Evolutionary conservation across 2,329 filamentous ascomycete species (phyloP), one percentile per base, ranked within the genome.

Genomic region (Oidium heveae): DNA sequence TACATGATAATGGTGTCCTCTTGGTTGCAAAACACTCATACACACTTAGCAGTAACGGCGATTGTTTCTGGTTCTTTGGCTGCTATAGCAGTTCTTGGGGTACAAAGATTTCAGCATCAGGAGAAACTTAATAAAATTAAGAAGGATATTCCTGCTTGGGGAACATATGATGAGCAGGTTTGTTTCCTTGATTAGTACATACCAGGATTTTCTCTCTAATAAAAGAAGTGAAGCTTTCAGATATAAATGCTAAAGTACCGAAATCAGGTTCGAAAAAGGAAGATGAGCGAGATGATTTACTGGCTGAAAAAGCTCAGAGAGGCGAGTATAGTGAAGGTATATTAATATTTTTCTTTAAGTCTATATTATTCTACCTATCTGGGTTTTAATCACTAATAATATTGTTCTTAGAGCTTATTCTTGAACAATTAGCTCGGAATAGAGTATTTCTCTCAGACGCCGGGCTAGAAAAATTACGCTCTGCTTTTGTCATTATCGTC

Each of bases 341-440:
- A 44, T 51, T 44, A 41, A 16, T 32, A n/a, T 36, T n/a, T 32
- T 28, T 46, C 20, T 5, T n/a, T 10, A 33, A 52, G 12, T 2
- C 16, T 28, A n/a, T 1, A 13, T 37, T 22, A 28, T 16, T 7
- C 32, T 8, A 12, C 22, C 22, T 15, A 5, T 15, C n/a, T 52
- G 18, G 24, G 3, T 28, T 28, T 28, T 6, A 22, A 50, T 10
- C 16, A 8, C 16, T 50, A 16, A 24, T n/a, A 7, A 1, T 1
- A 4, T 16, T 20, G 4, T 13, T 39, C 37, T n/a, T 59, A 79
- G 88, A 91, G 62, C 75, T 98, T 46, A 89, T 96, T 56, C 75
- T 94, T 50, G 91, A 98, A 69, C 91, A 98, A 67, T 76, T 98
- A 13, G 88, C 89, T 1, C 81, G 91, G 52, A 96, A 95, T 66